phyloP scores from a whole-genome alignment of 176 grass and related monocot species.

The Microstegium vimineum region DNA sequence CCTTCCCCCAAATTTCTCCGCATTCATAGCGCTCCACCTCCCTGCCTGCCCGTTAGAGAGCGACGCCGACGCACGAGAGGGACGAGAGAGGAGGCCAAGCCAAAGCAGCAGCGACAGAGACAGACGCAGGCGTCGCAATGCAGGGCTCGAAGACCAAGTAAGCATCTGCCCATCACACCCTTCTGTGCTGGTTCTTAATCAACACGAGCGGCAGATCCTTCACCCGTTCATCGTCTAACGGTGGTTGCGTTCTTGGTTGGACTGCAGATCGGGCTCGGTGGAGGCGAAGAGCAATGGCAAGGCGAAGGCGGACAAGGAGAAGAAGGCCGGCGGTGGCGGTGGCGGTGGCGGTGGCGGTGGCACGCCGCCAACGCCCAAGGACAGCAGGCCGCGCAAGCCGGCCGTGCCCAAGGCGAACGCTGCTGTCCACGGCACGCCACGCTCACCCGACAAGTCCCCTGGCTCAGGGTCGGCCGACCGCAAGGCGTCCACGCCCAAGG shows the following conservation, averaged over 20 bases:
- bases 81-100: not conserved
- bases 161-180: not conserved
- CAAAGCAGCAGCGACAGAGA: not conserved
- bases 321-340: slow-evolving; percentile 24
- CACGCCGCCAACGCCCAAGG: slow-evolving; percentile 60
- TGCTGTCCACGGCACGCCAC: slow-evolving; percentile 31
- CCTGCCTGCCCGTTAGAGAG: not conserved
- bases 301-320: slow-evolving; percentile 36
- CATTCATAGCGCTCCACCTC: not conserved
- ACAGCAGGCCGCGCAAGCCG: slow-evolving; percentile 39
- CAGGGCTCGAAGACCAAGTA: slow-evolving; percentile 41
- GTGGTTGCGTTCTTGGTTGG: not conserved
- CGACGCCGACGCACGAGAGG: not conserved
- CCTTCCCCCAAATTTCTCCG: slow-evolving; percentile 6
- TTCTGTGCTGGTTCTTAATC: not conserved
- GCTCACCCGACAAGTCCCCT: slow-evolving; percentile 39
- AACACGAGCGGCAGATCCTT: not conserved
- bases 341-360: not conserved
- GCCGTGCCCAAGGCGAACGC: slow-evolving; percentile 38
- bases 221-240: not conserved
- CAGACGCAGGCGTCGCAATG: slow-evolving; percentile 21
- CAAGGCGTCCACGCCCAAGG: slow-evolving; percentile 52
- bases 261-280: slow-evolving; percentile 53
- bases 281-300: slow-evolving; percentile 51
- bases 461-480: slow-evolving; percentile 44